Evolutionary conservation across 352 stramenopile species (phyloP).

Genomic region (Sclerospora graminicola): DNA sequence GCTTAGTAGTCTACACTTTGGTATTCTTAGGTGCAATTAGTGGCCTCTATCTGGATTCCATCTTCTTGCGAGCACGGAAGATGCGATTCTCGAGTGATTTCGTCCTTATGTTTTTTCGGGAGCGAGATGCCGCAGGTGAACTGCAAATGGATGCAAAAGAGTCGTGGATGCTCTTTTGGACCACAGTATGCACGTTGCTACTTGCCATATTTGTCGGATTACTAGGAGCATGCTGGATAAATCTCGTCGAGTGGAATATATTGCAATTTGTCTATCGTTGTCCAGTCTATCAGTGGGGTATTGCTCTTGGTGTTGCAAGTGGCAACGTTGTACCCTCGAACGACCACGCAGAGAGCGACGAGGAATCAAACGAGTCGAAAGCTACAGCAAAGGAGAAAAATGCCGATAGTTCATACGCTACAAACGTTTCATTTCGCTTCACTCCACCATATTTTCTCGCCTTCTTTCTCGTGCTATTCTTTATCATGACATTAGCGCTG

Average conservation of each 20-base stretch:
- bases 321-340: conserved; percentile 19
- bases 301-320: background rate
- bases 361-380: background rate
- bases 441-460: too few species aligned
- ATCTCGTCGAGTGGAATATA: conserved; percentile 48
- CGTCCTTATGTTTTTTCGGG: conserved; percentile 34
- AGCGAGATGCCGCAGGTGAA: conserved; percentile 23
- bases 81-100: conserved; percentile 48
- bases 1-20: conserved; percentile 22
- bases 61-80: conserved; percentile 41
- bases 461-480: too few species aligned
- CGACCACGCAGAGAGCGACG: background rate
- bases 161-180: conserved; percentile 28
- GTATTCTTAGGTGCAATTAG: conserved; percentile 23
- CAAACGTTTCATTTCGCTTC: too few species aligned
- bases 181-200: conserved; percentile 17
- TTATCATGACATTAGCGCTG: too few species aligned
- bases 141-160: conserved; percentile 38
- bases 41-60: conserved; percentile 22
- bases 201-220: conserved; percentile 28
- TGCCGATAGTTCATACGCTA: too few species aligned
- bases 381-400: too few species aligned
- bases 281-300: background rate
- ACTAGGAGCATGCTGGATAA: conserved; percentile 34
- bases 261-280: conserved; percentile 18